Percentiles rank a stretch among this genome's conserved stretches.
These are phyloP conservation scores for Clohesyomyces aquaticus DNA, from an alignment of 495 filamentous ascomycete genomes.

Conservation along the genomic window DNA sequence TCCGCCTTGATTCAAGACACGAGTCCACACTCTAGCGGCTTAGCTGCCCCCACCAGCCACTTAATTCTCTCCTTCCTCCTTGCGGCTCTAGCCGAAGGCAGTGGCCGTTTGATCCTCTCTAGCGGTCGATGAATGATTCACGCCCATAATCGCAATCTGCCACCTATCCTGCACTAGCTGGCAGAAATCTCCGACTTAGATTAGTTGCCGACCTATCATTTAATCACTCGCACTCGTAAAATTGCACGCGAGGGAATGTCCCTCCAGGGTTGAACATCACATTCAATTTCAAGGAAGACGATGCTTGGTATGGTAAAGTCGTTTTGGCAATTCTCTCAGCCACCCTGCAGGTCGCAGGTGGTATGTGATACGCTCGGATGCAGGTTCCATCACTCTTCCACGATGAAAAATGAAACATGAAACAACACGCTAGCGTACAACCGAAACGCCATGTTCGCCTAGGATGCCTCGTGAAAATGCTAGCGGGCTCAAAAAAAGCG, in stretches of 20 bases:
- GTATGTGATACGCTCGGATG: background rate
- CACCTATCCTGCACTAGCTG: no score
- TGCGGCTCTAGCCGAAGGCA: background rate
- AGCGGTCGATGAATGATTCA: background rate
- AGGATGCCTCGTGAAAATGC: background rate
- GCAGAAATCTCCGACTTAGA: no score
- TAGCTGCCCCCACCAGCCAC: background rate
- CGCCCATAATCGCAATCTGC: background rate
- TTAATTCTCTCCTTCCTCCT: background rate
- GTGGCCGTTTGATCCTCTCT: background rate
- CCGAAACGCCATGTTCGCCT: background rate
- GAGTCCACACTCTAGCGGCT: background rate
- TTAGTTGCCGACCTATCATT: no score
- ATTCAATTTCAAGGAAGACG: background rate
- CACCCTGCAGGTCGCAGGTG: background rate
- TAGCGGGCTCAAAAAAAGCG: constrained; percentile 9
- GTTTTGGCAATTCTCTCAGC: background rate
- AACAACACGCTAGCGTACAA: constrained; percentile 7
- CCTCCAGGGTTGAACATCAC: no score
- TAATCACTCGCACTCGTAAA: no score
- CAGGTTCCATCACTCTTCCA: background rate
- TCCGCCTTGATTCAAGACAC: background rate
- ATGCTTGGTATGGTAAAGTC: background rate
- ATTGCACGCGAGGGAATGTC: no score
- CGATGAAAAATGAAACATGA: constrained; percentile 7